phyloP scores from a whole-genome alignment of 2,329 filamentous ascomycete genomes.

The Colletotrichum siamense region DNA sequence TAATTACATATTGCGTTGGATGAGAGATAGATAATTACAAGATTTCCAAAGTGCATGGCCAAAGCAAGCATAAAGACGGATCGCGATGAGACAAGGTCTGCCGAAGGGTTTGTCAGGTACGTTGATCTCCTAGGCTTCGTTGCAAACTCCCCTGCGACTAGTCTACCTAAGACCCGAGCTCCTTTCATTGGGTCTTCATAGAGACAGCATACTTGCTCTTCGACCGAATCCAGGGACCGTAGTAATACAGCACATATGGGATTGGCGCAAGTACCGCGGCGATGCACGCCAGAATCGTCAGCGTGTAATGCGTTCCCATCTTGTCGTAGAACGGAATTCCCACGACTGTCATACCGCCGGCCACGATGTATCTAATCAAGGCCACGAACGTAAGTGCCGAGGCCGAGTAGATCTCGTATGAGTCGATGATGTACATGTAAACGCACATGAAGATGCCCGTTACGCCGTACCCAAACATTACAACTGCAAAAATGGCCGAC shows the following conservation, averaged over 20 bases:
- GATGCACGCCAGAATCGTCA: constrained; percentile 37
- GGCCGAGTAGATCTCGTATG: constrained; percentile 36
- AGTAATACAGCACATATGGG: constrained; percentile 32
- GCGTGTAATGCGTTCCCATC: constrained; percentile 35
- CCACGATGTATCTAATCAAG: constrained; percentile 33
- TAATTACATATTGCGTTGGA: neutral
- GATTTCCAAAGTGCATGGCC: neutral
- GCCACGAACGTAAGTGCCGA: constrained; percentile 37
- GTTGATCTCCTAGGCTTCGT: neutral
- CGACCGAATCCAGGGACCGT: constrained; percentile 20
- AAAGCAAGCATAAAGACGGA: neutral
- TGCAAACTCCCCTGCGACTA: rapidly evolving
- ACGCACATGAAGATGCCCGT: constrained; percentile 41
- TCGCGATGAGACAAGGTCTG: neutral
- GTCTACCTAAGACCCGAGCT: neutral
- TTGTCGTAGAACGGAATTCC: constrained; percentile 38
- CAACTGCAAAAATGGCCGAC: constrained; percentile 46
- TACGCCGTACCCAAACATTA: constrained; percentile 50
- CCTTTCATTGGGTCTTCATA: neutral
- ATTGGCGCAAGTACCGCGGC: constrained; percentile 31
- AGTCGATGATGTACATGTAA: constrained; percentile 42
- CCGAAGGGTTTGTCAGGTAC: rapidly evolving
- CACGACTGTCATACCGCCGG: constrained; percentile 38
- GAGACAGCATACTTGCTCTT: constrained; percentile 11
- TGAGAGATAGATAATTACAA: rapidly evolving